Evolutionary conservation across 1,284 basidiomycete genomes (phyloP), one percentile per base, ranked within the genome.

Genomic region (Malassezia sp.): DNA sequence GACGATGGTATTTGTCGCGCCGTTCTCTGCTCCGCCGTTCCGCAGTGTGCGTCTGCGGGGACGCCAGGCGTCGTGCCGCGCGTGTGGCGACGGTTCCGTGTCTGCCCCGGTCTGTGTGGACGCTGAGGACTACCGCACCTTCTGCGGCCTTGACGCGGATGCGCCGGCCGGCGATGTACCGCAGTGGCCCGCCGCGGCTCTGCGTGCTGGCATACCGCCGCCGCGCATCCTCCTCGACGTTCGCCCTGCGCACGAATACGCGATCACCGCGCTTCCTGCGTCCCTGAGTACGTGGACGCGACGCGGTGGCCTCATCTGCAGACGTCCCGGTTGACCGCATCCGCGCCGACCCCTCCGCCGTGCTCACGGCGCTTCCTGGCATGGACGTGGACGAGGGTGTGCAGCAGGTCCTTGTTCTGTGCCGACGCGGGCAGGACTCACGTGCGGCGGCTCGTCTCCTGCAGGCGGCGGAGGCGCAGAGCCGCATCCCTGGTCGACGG

Each of bases 1-100:
- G 1, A 74, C 77, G 0, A 70, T 90, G 40, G 73, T 84, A 9
- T 71, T 89, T 24, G 85, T 81, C 66, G 82, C 82, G 12, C 82
- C 85, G 0, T 70, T 90, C 17, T 75, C 75, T 0, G 64, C 71
- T 8, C 76, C 84, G 0, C 81, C 84, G 0, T 91, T 93, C 68
- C 78, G 89, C 8, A 82, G 74, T 23, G 79, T 96, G 70, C 85
- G 82, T 57, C 74, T 95, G 18, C 79, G 90, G 9, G 52, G 58
- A 5, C 44, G 60, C 11, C 54, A 65, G 11, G 30, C 45, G 11
- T 55, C 52, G 0, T 69, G 67, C 39, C 53, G 61, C 5, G 41
- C 56, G 0, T 69, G 67, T 20, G 64, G 67, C 20, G 64, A 66
- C 37, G n/a, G n/a, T n/a, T n/a, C n/a, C n/a, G n/a, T n/a, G n/a